Percentiles rank a stretch among this genome's conserved stretches.
phyloP scores from a whole-genome alignment of 495 filamentous ascomycete genomes.

The Penicillium paradoxum region DNA sequence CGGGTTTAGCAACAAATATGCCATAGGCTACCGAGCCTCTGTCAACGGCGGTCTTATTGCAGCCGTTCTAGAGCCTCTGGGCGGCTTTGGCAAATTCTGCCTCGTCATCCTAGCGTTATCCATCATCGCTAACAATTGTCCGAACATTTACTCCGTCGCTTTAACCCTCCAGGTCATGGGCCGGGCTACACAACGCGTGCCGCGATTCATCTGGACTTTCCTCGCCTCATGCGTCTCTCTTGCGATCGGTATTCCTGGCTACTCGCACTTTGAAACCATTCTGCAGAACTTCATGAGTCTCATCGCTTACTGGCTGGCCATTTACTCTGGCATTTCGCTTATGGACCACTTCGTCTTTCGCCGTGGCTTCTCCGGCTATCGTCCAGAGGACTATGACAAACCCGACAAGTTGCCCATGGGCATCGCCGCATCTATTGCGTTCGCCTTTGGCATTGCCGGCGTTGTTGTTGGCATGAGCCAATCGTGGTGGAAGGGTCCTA shows the following conservation, averaged over 20 bases:
- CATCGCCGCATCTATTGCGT: conserved; percentile 63
- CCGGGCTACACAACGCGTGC: conserved; percentile 59
- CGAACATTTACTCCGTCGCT: conserved; percentile 81
- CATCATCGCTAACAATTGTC: conserved; percentile 81
- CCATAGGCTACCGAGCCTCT: conserved; percentile 53
- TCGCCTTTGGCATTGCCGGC: conserved; percentile 65
- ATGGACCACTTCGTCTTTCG: conserved; percentile 76
- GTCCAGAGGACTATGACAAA: conserved; percentile 55
- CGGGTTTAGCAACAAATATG: conserved; percentile 49
- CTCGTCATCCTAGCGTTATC: conserved; percentile 72
- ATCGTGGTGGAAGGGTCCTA: conserved; percentile 67
- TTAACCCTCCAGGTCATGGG: conserved; percentile 70
- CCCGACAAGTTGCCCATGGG: conserved; percentile 60
- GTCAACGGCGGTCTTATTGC: conserved; percentile 68
- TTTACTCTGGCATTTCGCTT: conserved; percentile 69
- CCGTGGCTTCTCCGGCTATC: conserved; percentile 59
- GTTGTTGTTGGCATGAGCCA: conserved; percentile 76
- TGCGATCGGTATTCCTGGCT: conserved; percentile 73
- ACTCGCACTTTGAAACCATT: conserved; percentile 64
- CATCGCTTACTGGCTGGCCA: conserved; percentile 80
- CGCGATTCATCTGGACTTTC: conserved; percentile 73
- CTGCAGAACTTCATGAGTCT: conserved; percentile 77
- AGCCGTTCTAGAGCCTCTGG: conserved; percentile 61
- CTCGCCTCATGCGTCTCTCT: conserved; percentile 64
- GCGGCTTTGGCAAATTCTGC: conserved; percentile 78